Conservation (phyloP, 1,284 basidiomycete species). For the Ceratobasidium sp. region DNA sequence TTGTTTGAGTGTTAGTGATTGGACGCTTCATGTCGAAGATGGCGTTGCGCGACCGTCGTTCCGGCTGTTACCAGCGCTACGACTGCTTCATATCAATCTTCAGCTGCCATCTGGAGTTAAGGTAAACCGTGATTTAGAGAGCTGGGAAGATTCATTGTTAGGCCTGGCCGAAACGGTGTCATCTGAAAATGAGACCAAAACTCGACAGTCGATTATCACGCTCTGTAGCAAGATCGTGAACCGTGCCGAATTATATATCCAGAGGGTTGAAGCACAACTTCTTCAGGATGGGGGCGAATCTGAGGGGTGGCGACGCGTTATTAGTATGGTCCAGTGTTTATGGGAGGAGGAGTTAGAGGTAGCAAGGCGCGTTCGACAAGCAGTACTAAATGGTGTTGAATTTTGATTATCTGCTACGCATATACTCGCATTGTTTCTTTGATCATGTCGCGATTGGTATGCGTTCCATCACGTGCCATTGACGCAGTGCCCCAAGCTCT, state of each 20-base stretch:
- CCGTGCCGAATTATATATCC: constrained; percentile 24
- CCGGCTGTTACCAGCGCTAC: constrained; percentile 74
- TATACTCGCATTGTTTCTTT: not conserved
- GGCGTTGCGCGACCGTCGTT: constrained; percentile 77
- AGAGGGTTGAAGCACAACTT: constrained; percentile 45
- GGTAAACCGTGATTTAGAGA: constrained; percentile 54
- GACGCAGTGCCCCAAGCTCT: too few relatives aligned
- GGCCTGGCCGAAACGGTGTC: constrained; percentile 61
- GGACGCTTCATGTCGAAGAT: constrained; percentile 72
- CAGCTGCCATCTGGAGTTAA: constrained; percentile 25
- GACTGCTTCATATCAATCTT: constrained; percentile 65
- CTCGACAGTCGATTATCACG: constrained; percentile 45
- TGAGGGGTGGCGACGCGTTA: constrained; percentile 53
- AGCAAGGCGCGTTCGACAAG: constrained; percentile 60
- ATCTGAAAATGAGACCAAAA: constrained; percentile 59
- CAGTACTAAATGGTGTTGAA: constrained; percentile 57
- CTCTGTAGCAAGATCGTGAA: constrained; percentile 48
- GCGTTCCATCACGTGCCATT: not conserved
- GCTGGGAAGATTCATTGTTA: constrained; percentile 67
- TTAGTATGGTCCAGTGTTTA: constrained; percentile 50
- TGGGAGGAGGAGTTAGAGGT: constrained; percentile 64
- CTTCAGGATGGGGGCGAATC: constrained; percentile 50
- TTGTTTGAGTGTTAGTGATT: constrained; percentile 63
- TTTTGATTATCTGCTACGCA: constrained; percentile 35
- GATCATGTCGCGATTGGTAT: not conserved